These are phyloP conservation scores for Lotmaria passim DNA, from an alignment of 208 protist genomes.

Conservation along the genomic window DNA sequence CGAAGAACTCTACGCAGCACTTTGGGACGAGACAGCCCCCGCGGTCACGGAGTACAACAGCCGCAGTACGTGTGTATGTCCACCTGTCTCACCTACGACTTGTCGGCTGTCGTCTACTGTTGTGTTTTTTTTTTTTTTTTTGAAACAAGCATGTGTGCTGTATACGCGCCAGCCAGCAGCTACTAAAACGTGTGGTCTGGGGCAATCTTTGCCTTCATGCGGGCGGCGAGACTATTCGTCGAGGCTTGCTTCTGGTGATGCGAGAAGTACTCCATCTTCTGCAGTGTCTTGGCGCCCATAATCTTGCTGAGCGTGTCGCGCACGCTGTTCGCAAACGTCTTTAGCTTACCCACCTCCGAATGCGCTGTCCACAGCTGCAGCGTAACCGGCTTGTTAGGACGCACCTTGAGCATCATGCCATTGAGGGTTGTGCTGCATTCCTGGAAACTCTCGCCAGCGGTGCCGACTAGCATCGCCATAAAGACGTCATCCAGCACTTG, in stretches of 20 bases:
- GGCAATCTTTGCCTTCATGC: constrained; percentile 59
- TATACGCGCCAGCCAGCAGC: neutral
- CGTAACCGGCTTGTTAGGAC: constrained; percentile 73
- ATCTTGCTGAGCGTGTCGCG: constrained; percentile 66
- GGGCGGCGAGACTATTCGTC: constrained; percentile 62
- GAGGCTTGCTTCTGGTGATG: constrained; percentile 67
- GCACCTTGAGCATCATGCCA: constrained; percentile 87
- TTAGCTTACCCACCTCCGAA: constrained; percentile 71
- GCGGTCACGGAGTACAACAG: no score
- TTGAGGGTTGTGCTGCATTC: constrained; percentile 78
- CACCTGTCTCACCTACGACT: no score
- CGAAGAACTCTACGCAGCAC: no score
- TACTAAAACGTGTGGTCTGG: constrained; percentile 39
- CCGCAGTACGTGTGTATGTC: no score
- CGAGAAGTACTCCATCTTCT: constrained; percentile 87
- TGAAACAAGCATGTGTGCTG: neutral
- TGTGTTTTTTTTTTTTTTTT: neutral
- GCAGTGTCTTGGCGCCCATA: constrained; percentile 73
- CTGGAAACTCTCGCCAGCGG: constrained; percentile 68
- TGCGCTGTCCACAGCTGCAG: constrained; percentile 84
- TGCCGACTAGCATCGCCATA: constrained; percentile 75
- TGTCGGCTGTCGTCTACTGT: neutral
- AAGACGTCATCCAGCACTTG: constrained; percentile 87
- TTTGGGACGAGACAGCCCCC: no score
- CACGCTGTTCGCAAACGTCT: constrained; percentile 66